phyloP scores from a whole-genome alignment of 192 early-diverging fungal genomes.

The Coemansia pectinata region DNA sequence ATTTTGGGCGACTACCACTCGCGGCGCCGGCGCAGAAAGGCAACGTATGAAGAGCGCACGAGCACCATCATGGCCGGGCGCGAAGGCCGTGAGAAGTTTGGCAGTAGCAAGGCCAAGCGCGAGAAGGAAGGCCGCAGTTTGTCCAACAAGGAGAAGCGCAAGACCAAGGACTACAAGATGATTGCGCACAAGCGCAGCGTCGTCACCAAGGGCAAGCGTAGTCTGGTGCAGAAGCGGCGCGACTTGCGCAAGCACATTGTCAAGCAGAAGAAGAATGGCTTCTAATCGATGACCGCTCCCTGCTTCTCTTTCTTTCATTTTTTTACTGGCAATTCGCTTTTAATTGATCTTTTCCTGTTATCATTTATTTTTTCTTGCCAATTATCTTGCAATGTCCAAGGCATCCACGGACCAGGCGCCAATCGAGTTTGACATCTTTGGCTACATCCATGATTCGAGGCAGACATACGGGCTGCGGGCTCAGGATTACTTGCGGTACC shows the following conservation, averaged over 20 bases:
- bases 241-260: slow-evolving; percentile 46
- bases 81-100: slow-evolving; percentile 89
- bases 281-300: slow-evolving; percentile 4
- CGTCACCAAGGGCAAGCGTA: slow-evolving; percentile 69
- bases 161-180: slow-evolving; percentile 95
- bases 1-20: slow-evolving; percentile 57
- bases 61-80: slow-evolving; percentile 86
- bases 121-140: slow-evolving; percentile 62
- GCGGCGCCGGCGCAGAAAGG: slow-evolving; percentile 61
- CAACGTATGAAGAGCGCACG: slow-evolving; percentile 89
- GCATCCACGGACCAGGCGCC: not conserved
- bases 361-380: not conserved
- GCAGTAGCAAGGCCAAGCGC: slow-evolving; percentile 84
- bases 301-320: not conserved
- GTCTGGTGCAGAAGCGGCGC: slow-evolving; percentile 72
- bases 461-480: slow-evolving; percentile 41
- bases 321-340: not conserved
- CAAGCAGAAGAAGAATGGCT: slow-evolving; percentile 51
- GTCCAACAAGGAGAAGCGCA: slow-evolving; percentile 92
- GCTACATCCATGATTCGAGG: slow-evolving; percentile 38
- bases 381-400: not conserved
- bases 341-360: not conserved
- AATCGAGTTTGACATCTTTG: slow-evolving; percentile 39
- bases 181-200: slow-evolving; percentile 89
- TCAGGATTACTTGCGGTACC: slow-evolving; percentile 48